phyloP scores from a whole-genome alignment of 352 stramenopile genomes.

The Phytophthora syringae region DNA sequence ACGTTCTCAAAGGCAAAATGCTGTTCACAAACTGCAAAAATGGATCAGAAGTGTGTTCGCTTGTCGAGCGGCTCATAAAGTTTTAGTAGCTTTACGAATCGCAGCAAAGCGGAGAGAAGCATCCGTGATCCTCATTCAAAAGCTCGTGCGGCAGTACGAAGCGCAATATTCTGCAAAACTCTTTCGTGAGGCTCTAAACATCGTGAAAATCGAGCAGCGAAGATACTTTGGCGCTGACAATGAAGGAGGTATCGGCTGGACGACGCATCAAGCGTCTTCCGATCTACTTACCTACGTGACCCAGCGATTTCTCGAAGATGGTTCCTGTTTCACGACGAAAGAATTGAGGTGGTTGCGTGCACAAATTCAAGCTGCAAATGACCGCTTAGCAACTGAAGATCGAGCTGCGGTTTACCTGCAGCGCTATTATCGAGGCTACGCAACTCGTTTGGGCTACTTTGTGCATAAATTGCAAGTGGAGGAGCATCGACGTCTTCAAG shows the following conservation, averaged over 20 bases:
- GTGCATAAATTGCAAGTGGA: slow-evolving; percentile 45
- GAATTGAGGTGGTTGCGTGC: slow-evolving; percentile 49
- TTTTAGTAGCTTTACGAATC: slow-evolving; percentile 32
- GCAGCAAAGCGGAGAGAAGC: slow-evolving; percentile 40
- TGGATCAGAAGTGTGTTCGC: slow-evolving; percentile 38
- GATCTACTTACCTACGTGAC: slow-evolving; percentile 61
- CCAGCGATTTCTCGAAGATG: slow-evolving; percentile 41
- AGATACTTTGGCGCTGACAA: slow-evolving; percentile 41
- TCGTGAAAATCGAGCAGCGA: slow-evolving; percentile 56
- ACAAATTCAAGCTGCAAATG: slow-evolving; percentile 39
- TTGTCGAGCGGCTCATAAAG: slow-evolving; percentile 26
- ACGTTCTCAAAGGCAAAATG: slow-evolving; percentile 11
- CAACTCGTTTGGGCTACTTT: slow-evolving; percentile 44
- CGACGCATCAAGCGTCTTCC: slow-evolving; percentile 37
- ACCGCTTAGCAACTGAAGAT: slow-evolving; percentile 52
- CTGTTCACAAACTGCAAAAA: slow-evolving; percentile 41
- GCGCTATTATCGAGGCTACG: slow-evolving; percentile 60
- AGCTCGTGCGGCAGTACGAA: slow-evolving; percentile 54
- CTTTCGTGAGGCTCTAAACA: slow-evolving; percentile 46
- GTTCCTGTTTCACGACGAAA: slow-evolving; percentile 42
- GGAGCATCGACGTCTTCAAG: slow-evolving; percentile 41
- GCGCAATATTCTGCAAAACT: slow-evolving; percentile 40
- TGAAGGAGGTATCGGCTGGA: slow-evolving; percentile 21
- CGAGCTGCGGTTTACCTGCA: slow-evolving; percentile 55
- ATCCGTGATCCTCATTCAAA: slow-evolving; percentile 65